These are phyloP conservation scores for Backusella liffmaniae DNA, from an alignment of 192 early-diverging fungal genomes.

Conservation along the genomic window DNA sequence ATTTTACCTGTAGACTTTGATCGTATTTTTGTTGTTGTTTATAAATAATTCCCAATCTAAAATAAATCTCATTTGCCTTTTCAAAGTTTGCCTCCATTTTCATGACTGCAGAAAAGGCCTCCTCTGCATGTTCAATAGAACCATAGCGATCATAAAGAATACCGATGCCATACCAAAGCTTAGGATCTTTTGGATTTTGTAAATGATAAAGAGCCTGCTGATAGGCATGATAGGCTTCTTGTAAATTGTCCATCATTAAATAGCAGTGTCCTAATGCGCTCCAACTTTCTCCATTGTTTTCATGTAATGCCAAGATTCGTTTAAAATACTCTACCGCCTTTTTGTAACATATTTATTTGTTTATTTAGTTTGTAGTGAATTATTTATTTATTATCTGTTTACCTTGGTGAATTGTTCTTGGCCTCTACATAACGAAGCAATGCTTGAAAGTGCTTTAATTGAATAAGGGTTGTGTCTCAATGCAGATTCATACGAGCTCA, in stretches of 20 bases:
- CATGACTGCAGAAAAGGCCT: slow-evolving; percentile 95
- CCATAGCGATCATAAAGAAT: slow-evolving; percentile 97
- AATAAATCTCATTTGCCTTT: slow-evolving; percentile 97
- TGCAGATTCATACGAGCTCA: slow-evolving; percentile 83
- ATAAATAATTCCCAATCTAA: slow-evolving; percentile 97
- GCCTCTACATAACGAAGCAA: slow-evolving; percentile 79
- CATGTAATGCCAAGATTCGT: slow-evolving; percentile 77
- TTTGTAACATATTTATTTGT: not conserved
- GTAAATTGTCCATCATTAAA: slow-evolving; percentile 93
- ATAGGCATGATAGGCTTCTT: slow-evolving; percentile 92
- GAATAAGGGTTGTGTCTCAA: slow-evolving; percentile 93
- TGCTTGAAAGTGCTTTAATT: slow-evolving; percentile 73
- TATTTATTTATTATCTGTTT: not conserved
- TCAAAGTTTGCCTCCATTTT: slow-evolving; percentile 96
- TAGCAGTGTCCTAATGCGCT: slow-evolving; percentile 95
- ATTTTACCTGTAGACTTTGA: slow-evolving; percentile 62
- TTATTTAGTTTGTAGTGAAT: not conserved
- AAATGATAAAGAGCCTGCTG: slow-evolving; percentile 94
- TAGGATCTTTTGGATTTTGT: slow-evolving; percentile 92
- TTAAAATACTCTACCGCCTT: slow-evolving; percentile 93
- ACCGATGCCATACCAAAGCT: slow-evolving; percentile 99
- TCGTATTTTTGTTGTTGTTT: slow-evolving; percentile 85
- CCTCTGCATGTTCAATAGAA: slow-evolving; percentile 95
- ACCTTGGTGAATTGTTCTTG: slow-evolving; percentile 81
- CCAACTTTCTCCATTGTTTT: slow-evolving; percentile 91